Evolutionary conservation across 2,329 filamentous ascomycete species (phyloP), one percentile per base, ranked within the genome.

Genomic region (Microthyrium microscopicum): DNA sequence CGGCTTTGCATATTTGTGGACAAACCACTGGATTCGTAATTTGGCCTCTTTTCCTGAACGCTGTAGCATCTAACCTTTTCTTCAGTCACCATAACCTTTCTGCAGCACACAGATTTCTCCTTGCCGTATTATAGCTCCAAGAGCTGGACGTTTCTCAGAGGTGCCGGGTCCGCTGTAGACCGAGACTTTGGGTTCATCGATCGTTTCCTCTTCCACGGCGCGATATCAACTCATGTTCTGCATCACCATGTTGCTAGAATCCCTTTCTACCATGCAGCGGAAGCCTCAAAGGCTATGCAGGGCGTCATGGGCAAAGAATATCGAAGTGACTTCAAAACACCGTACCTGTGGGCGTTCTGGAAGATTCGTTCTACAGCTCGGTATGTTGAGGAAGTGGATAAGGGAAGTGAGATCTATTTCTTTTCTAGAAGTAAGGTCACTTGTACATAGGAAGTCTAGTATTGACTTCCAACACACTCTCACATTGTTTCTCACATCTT

Each of bases 41-140:
- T 56, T 6, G 3, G 4, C 12, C 4, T 15, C 12, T 4, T 5
- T 15, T 5, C 5, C n/a, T 12, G 18, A 27, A 19, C 15, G 7
- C n/a, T 26, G 11, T 18, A 26, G 5, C 13, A 20, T 25, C 20
- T 24, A 17, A 22, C 29, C n/a, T 41, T 20, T 26, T 16, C 15
- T n/a, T 2, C 21, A 72, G 73, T 81, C 15, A 73, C 73, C 41
- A 80, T 81, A 48, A 81, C 76, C 30, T 81, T 77, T 54, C 71
- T 81, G 15, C 76, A 81, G 54, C 76, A 81, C 61, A 77, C 72
- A 35, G 70, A 78, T 48, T 56, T 50, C 3, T 48, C 54, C 3
- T 57, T 73, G 31, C 64, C 64, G 13, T 67, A 76, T 51, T 76
- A 71, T 48, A 62, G 67, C 18, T 62, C 62, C 27, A 60, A 65